A percentile compares a stretch with the other conserved stretches of the same genome.
These are phyloP conservation scores for Stachybotrys elegans DNA, from an alignment of 2,329 filamentous ascomycete species.

Conservation along the genomic window DNA sequence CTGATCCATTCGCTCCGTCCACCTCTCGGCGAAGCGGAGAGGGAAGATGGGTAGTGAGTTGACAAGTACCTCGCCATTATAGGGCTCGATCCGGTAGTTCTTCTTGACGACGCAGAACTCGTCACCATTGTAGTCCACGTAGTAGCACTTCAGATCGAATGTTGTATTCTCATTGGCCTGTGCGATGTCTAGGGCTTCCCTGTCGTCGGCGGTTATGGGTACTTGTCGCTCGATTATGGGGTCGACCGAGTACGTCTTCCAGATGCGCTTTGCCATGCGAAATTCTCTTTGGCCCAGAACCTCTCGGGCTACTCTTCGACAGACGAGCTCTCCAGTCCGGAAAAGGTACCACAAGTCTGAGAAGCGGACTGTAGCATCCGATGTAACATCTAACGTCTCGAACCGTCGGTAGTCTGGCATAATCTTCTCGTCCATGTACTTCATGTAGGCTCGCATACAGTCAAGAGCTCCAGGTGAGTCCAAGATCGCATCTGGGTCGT, in stretches of 20 bases:
- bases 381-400: neutral
- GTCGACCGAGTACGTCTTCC: neutral
- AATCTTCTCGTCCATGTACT: neutral
- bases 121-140: neutral
- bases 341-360: constrained; percentile 1
- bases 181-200: neutral
- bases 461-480: neutral
- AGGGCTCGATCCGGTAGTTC: neutral
- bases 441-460: neutral
- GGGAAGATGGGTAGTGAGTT: neutral
- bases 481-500: neutral
- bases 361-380: neutral
- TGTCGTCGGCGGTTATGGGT: neutral
- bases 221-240: neutral
- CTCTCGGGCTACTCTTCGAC: neutral
- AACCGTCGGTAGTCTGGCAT: neutral
- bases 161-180: neutral
- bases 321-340: neutral
- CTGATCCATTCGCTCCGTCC: neutral
- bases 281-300: neutral
- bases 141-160: neutral
- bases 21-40: neutral
- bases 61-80: neutral
- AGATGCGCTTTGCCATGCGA: neutral
- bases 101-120: constrained; percentile 1